A percentile compares a stretch with the other conserved stretches of the same genome.
phyloP scores from a whole-genome alignment of 345 rosid species.

The Aethionema arabicum region DNA sequence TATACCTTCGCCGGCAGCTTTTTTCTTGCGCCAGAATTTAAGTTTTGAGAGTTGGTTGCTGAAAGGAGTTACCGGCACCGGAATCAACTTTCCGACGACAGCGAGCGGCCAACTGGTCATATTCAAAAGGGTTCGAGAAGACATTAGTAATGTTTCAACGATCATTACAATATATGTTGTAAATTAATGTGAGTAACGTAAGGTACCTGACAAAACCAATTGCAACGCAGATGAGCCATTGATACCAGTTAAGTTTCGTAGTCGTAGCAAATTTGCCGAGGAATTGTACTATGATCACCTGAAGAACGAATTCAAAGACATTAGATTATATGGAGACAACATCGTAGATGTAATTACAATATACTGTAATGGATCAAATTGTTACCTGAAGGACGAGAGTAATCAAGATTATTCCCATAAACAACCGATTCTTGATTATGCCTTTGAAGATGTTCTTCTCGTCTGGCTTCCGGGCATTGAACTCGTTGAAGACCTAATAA shows the following conservation, averaged over 20 bases:
- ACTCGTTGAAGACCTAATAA: constrained; percentile 80
- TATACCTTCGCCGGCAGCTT: constrained; percentile 38
- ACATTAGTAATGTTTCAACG: constrained; percentile 12
- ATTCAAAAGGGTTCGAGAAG: not conserved
- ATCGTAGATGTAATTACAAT: not conserved
- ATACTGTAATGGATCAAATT: constrained; percentile 3
- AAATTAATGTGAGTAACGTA: not conserved
- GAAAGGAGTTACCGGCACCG: constrained; percentile 62
- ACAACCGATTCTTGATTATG: constrained; percentile 65
- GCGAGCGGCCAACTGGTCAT: constrained; percentile 91
- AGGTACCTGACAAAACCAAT: constrained; percentile 68
- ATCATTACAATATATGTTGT: not conserved
- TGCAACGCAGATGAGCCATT: constrained; percentile 62
- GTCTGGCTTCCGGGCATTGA: constrained; percentile 94
- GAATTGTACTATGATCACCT: constrained; percentile 80
- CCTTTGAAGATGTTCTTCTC: constrained; percentile 76
- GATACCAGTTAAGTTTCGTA: constrained; percentile 66
- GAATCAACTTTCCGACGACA: constrained; percentile 65
- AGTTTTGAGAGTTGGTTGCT: constrained; percentile 18
- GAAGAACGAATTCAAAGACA: constrained; percentile 5
- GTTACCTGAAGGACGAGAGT: constrained; percentile 85
- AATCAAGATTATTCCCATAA: constrained; percentile 69
- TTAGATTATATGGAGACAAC: not conserved
- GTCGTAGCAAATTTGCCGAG: constrained; percentile 82
- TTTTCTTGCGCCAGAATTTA: constrained; percentile 38